Evolutionary conservation across 2,329 filamentous ascomycete species (phyloP), one percentile per base, ranked within the genome.

Genomic region (Orbilia blumenaviensis): DNA sequence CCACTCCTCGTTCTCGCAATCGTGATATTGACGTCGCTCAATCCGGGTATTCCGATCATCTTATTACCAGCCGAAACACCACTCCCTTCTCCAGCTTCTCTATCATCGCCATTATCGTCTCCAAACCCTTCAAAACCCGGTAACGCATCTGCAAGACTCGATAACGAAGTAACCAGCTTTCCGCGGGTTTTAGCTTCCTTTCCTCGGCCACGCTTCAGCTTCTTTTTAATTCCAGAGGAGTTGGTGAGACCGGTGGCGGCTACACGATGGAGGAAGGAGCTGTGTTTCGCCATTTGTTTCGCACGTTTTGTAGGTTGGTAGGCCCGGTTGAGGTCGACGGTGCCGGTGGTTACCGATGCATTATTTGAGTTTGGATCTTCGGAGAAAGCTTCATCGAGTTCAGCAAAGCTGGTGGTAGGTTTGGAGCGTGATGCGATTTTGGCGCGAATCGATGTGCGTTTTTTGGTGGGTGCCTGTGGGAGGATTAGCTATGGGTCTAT

Each of bases 261-360:
- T 50, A 77, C 66, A 38, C 73, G 73, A 66, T 71, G 60, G n/a
- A 66, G 58, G 66, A 77, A 77, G n/a, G 66, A 77, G 14, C 29
- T 54, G 25, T 71, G 73, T 29, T 66, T 77, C 61, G 64, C 73
- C 14, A 54, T 32, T 38, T 66, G 32, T 58, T 77, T 77, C 18
- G 66, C 66, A 18, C 50, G 60, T 61, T 75, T 77, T 2, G 66
- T 52, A 18, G 73, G 73, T 56, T 77, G 73, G 44, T 77, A 77
- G 27, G 58, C 27, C 12, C 23, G 25, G 8, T 21, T 52, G 3
- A 25, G 16, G 21, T 56, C 52, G 23, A 38, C 21, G 12, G 38
- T 46, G 10, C 42, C 42, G 1, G 42, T 23, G 14, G 34, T 29
- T 21, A 16, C 16, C 29, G 48, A 27, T 21, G 58, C 52, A 36